Base-by-base conservation (phyloP, 805 yeast species). In the Kuraishia capsulata region DNA sequence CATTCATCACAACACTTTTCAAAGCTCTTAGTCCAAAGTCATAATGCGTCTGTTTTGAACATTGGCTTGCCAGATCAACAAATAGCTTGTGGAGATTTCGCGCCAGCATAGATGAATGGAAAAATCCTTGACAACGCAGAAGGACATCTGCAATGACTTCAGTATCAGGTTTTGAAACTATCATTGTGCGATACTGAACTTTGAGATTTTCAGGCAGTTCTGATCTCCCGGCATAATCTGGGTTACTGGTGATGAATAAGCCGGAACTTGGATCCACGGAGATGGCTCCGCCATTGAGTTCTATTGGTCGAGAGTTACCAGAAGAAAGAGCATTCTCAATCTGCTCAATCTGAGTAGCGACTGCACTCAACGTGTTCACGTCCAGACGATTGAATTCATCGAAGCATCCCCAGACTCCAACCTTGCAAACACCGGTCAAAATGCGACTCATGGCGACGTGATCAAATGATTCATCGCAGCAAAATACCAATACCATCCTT, bases 341-440 rank as follows among this genome's bases (percentile, higher is more conserved):
- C 20, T 57, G 62, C 45, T 82, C 94, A 20, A 90, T 69, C 48
- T 81, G 86, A 0, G 90, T 75, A 0, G 97, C 81, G 0, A 87
- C 81, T 0, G 96, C 89, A 58, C 96, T 86, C 35, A 90, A 61
- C 42, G 80, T 81, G 11, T 67, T 69, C 41, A 72, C 73, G 30
- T 77, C 80, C 23, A 90, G 67, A 44, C 97, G 67, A 51, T 90
- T 90, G 51, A 90, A 89, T 55, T 90, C 97, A 56, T 90, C 97
- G 60, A 90, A 90, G 57, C 97, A 90, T 4, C 89, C 95, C 95
- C 96, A 90, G 1, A 88, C 81, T 1, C 96, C 96, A 5, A 87
- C 74, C 43, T 78, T 78, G 42, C 89, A 79, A 8, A 88, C 64
- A 35, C 97, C 97, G 18, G 75, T 51, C 24, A 90, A 61, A 19